Evolutionary conservation across 2,329 filamentous ascomycete species (phyloP), one percentile per base, ranked within the genome.

Genomic region (Trichoderma pleuroti): DNA sequence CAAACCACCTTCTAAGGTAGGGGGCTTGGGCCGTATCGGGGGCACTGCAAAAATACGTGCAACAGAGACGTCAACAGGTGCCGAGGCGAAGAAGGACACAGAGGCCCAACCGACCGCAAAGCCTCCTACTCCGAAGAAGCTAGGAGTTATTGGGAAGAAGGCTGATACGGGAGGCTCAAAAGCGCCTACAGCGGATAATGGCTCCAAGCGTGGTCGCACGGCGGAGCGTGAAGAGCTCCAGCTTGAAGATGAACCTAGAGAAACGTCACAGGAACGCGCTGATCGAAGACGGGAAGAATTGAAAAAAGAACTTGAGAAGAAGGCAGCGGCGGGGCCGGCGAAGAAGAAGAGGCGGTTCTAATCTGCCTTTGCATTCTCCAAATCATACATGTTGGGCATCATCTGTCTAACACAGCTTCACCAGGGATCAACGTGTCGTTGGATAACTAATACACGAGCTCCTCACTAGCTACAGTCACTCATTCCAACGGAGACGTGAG

Each of bases 341-440:
- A 86, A 84, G 77, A 89, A 89, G 80, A 88, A 87, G 78, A 81
- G 87, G 56, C 85, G 82, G 64, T 88, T 88, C 72, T 89, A 76
- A 72, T 21, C 24, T 10, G 2, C n/a, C 9, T 1, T 21, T 21
- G 5, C 14, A 42, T 8, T 28, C 30, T 16, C 8, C 24, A n/a
- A 24, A 39, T 49, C 46, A 21, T 52, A 24, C 21, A 34, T 2
- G 2, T 21, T 24, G 2, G 21, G 46, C 54, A 14, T 60, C 6
- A 68, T n/a, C 28, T 30, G n/a, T 26, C 26, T 5, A 21, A 21
- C 21, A 18, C 16, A 12, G 30, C 11, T 21, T 42, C 18, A 18
- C 11, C 9, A 42, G 9, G 52, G 24, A 24, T 18, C 12, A 24
- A 34, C 21, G n/a, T 11, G 8, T 57, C 14, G 16, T 30, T 66